phyloP scores from a whole-genome alignment of 2,329 filamentous ascomycete species.

The Nannizzia gypsea region DNA sequence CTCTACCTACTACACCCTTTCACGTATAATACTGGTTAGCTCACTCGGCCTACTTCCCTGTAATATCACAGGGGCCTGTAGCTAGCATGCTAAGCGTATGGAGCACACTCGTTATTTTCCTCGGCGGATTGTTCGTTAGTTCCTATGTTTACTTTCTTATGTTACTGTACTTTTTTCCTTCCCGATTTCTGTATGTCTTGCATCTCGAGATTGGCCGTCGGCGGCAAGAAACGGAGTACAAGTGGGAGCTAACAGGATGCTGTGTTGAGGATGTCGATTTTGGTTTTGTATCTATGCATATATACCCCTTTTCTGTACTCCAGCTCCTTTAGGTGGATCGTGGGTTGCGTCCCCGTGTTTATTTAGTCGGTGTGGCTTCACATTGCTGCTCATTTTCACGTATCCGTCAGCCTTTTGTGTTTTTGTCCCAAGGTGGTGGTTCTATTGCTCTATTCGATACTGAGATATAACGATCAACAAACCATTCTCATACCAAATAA shows the following conservation, averaged over 20 bases:
- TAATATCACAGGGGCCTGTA: background rate
- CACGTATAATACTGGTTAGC: background rate
- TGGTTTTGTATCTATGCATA: constrained; percentile 1
- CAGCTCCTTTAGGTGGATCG: background rate
- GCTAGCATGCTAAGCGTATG: background rate
- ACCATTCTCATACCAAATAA: background rate
- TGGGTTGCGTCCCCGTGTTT: background rate
- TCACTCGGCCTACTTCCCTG: background rate
- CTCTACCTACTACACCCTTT: background rate
- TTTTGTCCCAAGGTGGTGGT: background rate
- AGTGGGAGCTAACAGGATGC: constrained; percentile 1
- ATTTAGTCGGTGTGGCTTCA: constrained; percentile 1
- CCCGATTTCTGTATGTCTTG: background rate
- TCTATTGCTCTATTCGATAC: background rate
- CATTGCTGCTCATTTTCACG: background rate
- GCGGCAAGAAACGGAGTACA: background rate
- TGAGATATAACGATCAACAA: background rate
- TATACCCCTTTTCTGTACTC: background rate
- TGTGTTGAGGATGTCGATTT: constrained; percentile 1
- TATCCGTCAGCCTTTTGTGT: background rate
- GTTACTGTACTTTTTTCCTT: background rate
- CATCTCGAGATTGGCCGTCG: background rate
- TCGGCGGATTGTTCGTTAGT: background rate
- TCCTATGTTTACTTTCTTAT: background rate
- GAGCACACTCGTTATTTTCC: background rate